Evolutionary conservation across 2,329 filamentous ascomycete genomes (phyloP).

Genomic region (Colletotrichum sansevieriae): DNA sequence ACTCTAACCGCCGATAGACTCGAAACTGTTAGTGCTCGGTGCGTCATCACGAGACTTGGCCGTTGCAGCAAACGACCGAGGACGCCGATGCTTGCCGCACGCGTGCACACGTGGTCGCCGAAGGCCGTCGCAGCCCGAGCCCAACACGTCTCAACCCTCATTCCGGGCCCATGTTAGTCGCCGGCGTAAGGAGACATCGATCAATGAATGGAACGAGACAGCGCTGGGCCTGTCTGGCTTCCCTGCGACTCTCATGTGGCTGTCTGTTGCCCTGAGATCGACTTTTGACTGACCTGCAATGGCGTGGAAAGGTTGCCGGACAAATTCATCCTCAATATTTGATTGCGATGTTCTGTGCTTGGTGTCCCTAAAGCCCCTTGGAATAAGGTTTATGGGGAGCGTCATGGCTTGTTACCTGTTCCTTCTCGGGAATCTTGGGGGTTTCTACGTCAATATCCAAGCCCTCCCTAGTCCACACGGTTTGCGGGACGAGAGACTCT

Average conservation of each 20-base stretch:
- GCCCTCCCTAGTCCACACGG: constrained; percentile 29
- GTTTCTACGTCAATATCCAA: constrained; percentile 28
- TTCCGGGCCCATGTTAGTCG: neutral
- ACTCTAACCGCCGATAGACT: constrained; percentile 2
- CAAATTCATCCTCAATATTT: too few species aligned
- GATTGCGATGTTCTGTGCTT: too few species aligned
- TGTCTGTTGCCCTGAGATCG: too few species aligned
- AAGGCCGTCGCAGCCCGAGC: constrained; percentile 16
- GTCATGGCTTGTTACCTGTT: neutral
- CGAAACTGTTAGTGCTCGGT: constrained; percentile 5
- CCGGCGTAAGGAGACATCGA: neutral
- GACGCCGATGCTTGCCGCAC: constrained; percentile 31
- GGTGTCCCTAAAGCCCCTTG: neutral
- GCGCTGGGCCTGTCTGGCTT: too few species aligned
- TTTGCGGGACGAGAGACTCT: constrained; percentile 35
- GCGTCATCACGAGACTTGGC: constrained; percentile 11
- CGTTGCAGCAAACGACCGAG: neutral
- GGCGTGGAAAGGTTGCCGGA: too few species aligned
- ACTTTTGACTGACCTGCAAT: too few species aligned
- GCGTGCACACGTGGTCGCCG: constrained; percentile 27
- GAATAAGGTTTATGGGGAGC: neutral
- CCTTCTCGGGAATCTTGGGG: constrained; percentile 34
- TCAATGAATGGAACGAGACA: neutral
- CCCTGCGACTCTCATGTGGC: too few species aligned
- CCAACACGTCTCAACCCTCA: constrained; percentile 9